Percentiles rank a stretch among this genome's conserved stretches.
These are phyloP conservation scores for Suhomyces prunicola DNA, from an alignment of 805 yeast species.

Conservation along the genomic window DNA sequence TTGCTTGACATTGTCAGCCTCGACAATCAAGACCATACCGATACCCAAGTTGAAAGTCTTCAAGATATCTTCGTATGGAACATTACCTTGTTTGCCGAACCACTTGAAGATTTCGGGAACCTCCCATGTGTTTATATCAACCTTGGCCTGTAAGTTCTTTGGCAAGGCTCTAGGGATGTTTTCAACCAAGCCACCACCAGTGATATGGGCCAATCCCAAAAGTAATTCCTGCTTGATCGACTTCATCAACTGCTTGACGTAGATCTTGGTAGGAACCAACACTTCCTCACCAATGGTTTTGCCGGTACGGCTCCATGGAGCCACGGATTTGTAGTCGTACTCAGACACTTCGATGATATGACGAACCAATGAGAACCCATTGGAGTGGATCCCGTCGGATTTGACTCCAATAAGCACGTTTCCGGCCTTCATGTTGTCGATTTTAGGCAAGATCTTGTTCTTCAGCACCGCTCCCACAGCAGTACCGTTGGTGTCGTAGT, in stretches of 20 bases:
- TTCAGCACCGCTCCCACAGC: slow-evolving; percentile 95
- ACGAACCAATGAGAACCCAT: slow-evolving; percentile 93
- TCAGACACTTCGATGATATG: slow-evolving; percentile 75
- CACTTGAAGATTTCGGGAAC: slow-evolving; percentile 89
- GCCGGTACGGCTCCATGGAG: slow-evolving; percentile 75
- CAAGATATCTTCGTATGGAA: slow-evolving; percentile 77
- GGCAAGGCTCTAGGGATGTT: slow-evolving; percentile 96
- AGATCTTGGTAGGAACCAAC: slow-evolving; percentile 87
- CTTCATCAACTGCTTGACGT: slow-evolving; percentile 85
- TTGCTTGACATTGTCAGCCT: slow-evolving; percentile 57
- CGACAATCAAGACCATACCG: slow-evolving; percentile 92
- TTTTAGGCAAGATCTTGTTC: slow-evolving; percentile 67
- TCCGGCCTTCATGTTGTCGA: slow-evolving; percentile 67
- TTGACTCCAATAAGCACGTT: slow-evolving; percentile 82
- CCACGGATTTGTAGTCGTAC: slow-evolving; percentile 64
- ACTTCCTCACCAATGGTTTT: slow-evolving; percentile 82
- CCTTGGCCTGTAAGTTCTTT: slow-evolving; percentile 66
- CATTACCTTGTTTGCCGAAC: slow-evolving; percentile 89
- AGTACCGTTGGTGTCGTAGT: slow-evolving; percentile 97
- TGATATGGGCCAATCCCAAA: slow-evolving; percentile 91
- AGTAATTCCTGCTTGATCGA: slow-evolving; percentile 64
- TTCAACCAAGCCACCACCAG: slow-evolving; percentile 98
- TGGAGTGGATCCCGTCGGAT: slow-evolving; percentile 94
- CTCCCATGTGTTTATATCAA: slow-evolving; percentile 78
- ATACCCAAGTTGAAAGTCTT: slow-evolving; percentile 95